Percentiles rank a stretch among this genome's conserved stretches.
These are phyloP conservation scores for Chalciporus piperatus DNA, from an alignment of 768 basidiomycete species.

Conservation along the genomic window DNA sequence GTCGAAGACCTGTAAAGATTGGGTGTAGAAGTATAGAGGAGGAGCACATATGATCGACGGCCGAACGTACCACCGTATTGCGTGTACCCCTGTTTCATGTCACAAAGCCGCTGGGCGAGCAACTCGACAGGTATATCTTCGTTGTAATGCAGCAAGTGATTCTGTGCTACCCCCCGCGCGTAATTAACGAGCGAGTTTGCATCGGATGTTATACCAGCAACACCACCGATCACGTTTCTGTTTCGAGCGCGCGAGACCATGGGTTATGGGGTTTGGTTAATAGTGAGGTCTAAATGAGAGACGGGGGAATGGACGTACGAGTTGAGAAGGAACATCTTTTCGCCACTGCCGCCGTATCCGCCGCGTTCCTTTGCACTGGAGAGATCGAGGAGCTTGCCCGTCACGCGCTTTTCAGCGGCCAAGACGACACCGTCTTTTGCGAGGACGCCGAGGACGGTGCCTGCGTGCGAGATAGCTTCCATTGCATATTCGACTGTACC, in stretches of 20 bases:
- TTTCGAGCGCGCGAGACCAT: not conserved
- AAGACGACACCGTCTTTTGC: slow-evolving; percentile 90
- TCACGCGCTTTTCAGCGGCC: slow-evolving; percentile 96
- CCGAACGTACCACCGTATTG: slow-evolving; percentile 81
- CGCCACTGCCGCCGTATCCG: slow-evolving; percentile 92
- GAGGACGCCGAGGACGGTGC: slow-evolving; percentile 89
- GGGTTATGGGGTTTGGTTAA: not conserved
- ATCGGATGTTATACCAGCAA: slow-evolving; percentile 95
- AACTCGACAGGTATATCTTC: slow-evolving; percentile 98
- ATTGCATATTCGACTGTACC: slow-evolving; percentile 95
- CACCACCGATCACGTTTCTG: slow-evolving; percentile 93
- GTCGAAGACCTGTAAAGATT: slow-evolving; percentile 71
- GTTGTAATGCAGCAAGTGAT: slow-evolving; percentile 85
- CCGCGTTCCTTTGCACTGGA: slow-evolving; percentile 75
- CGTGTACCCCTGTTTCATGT: slow-evolving; percentile 98
- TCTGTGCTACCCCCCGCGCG: slow-evolving; percentile 86
- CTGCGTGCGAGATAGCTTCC: slow-evolving; percentile 97
- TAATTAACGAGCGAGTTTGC: slow-evolving; percentile 97
- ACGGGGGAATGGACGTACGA: slow-evolving; percentile 48
- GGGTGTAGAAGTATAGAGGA: not conserved
- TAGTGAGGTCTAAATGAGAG: not conserved
- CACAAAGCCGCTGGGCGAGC: slow-evolving; percentile 89
- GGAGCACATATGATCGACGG: not conserved
- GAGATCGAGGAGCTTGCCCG: slow-evolving; percentile 93
- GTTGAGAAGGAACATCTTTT: slow-evolving; percentile 97